Conservation (phyloP, 768 basidiomycete species). For the Serendipita sp. region DNA sequence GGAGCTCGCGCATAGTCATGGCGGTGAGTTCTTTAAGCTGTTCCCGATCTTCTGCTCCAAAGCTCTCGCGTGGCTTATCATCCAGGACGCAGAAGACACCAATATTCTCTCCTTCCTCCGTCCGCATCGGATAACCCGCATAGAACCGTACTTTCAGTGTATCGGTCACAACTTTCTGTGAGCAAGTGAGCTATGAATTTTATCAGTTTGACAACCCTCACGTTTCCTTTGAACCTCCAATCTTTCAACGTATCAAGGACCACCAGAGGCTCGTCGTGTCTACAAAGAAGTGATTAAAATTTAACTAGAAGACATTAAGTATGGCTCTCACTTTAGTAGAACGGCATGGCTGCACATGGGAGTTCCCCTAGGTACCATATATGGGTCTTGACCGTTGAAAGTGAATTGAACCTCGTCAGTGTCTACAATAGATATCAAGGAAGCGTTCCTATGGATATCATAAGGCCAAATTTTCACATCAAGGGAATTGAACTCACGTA, state of each 20-base stretch:
- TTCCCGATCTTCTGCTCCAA: not conserved
- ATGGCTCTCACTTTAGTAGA: not conserved
- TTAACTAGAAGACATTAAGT: not conserved
- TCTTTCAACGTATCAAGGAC: slow-evolving; percentile 63
- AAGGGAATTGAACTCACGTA: not conserved
- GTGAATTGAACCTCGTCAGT: not conserved
- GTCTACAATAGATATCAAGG: not conserved
- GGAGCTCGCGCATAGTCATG: not conserved
- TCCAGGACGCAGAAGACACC: slow-evolving; percentile 23
- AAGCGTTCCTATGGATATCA: not conserved
- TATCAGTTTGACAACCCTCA: slow-evolving; percentile 21
- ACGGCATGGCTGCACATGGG: slow-evolving; percentile 5
- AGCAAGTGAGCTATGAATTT: not conserved
- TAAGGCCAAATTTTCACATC: not conserved
- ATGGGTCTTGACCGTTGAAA: not conserved
- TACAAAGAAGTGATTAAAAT: not conserved
- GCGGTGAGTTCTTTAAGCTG: not conserved
- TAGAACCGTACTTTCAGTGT: slow-evolving; percentile 68
- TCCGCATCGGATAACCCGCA: slow-evolving; percentile 78
- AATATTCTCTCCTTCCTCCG: slow-evolving; percentile 79
- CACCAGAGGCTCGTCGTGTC: slow-evolving; percentile 67
- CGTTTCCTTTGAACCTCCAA: slow-evolving; percentile 81
- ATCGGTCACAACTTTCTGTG: slow-evolving; percentile 54
- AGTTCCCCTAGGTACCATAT: slow-evolving; percentile 1
- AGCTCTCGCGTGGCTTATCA: not conserved